These are phyloP conservation scores for Podospora bellae-mahoneyi DNA, from an alignment of 495 filamentous ascomycete species.

Conservation along the genomic window DNA sequence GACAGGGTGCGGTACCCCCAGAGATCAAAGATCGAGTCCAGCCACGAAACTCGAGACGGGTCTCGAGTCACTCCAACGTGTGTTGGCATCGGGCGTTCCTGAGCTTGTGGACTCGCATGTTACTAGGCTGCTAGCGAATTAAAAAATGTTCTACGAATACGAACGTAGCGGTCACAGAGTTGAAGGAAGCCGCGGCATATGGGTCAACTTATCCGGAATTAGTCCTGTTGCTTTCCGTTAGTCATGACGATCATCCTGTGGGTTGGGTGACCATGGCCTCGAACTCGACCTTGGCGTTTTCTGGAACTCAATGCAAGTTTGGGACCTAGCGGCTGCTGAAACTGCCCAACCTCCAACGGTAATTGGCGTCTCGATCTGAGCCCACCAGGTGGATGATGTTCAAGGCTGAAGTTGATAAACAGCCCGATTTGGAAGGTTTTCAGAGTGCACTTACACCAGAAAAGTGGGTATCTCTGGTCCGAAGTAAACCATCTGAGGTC, in stretches of 20 bases:
- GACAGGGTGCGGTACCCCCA: neutral
- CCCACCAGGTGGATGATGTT: neutral
- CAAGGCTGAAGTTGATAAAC: neutral
- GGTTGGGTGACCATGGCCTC: neutral
- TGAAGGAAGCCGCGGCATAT: neutral
- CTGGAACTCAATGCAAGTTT: neutral
- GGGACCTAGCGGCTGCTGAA: neutral
- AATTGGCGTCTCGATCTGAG: neutral
- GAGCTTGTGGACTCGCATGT: neutral
- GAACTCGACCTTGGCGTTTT: neutral
- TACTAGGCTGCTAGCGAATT: neutral
- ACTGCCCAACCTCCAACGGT: neutral
- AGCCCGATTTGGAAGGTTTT: neutral
- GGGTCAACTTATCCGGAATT: neutral
- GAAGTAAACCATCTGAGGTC: neutral
- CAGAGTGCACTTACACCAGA: neutral
- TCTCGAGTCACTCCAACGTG: neutral
- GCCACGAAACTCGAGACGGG: neutral
- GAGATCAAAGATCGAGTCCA: neutral
- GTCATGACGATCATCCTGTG: neutral
- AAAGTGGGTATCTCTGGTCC: neutral
- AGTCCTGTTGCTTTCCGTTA: neutral
- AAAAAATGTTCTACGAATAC: neutral
- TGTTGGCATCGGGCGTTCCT: neutral
- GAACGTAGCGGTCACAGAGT: neutral